phyloP scores from a whole-genome alignment of 2,329 filamentous ascomycete genomes.

The Aspergillus pseudoterreus region DNA sequence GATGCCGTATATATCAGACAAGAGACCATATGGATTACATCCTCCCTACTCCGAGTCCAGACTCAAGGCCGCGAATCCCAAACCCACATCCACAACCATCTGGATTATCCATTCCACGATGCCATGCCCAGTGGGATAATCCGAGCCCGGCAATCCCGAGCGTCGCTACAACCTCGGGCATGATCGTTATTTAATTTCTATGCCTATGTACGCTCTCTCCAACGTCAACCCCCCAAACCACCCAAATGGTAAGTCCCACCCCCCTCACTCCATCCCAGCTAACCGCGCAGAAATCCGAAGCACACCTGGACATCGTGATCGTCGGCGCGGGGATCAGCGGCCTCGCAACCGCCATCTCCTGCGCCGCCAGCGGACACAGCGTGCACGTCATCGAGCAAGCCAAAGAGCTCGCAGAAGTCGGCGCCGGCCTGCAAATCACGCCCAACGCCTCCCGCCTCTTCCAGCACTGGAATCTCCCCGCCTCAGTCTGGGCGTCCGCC shows the following conservation, averaged over 20 bases:
- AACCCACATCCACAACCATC: not conserved
- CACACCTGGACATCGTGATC: conserved; percentile 23
- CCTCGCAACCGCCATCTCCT: conserved; percentile 27
- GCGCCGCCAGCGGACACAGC: conserved; percentile 21
- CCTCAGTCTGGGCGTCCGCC: conserved; percentile 24
- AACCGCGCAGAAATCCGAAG: conserved; percentile 3
- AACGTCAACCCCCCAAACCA: too few relatives aligned
- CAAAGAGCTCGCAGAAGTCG: conserved; percentile 40
- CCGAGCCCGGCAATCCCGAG: not conserved
- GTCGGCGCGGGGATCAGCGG: conserved; percentile 31
- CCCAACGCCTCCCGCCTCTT: conserved; percentile 32
- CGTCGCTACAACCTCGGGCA: not conserved
- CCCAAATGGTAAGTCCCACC: not conserved
- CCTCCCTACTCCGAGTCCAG: too few relatives aligned
- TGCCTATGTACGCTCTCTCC: too few relatives aligned
- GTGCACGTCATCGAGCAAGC: conserved; percentile 30
- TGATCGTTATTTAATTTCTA: not conserved
- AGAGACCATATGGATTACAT: too few relatives aligned
- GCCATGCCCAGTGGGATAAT: not conserved
- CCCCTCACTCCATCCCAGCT: not conserved
- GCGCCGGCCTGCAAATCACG: conserved; percentile 63
- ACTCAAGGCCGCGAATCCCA: too few relatives aligned
- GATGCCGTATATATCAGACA: too few relatives aligned
- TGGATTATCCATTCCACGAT: not conserved
- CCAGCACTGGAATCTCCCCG: conserved; percentile 24